Evolutionary conservation across 805 yeast genomes (phyloP), one percentile per base, ranked within the genome.

Genomic region (Candida montana): DNA sequence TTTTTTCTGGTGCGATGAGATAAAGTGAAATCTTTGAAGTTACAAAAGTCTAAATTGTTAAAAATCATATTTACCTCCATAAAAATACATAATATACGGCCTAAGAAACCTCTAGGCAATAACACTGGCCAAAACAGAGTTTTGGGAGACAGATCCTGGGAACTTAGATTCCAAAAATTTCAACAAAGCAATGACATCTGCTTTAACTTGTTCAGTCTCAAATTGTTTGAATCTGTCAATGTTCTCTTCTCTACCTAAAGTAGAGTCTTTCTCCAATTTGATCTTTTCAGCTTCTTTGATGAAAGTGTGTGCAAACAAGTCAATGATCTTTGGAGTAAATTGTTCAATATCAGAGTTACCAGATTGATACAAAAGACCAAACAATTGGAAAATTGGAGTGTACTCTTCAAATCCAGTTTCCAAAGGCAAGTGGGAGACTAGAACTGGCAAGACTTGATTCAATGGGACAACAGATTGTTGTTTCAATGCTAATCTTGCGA

Each of bases 351-450:
- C 60, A 33, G 72, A 71, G 61, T 81, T 74, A 51, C 77, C 75
- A 44, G 73, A 63, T 58, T 78, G 81, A 71, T 83, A 86, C 52
- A 91, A 72, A 56, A 76, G 74, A 59, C 84, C 69, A 42, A 93
- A 72, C 50, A 90, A 70, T 54, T 83, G 79, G 64, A 88, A 84
- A 49, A 93, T 83, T 40, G 98, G 97, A 24, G 81, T 77, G 67
- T 93, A 88, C 67, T 93, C 99, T 68, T 91, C 98, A 49, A 75
- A 83, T 3, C 90, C 97, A 40, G 89, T 79, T 58, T 80, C 77
- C 58, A 93, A 75, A 39, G 99, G 99, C 58, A 93, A 74, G 55
- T 84, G 91, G 38, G 72, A 67, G 47, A 90, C 68, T 56, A 93
- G 71, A 19, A 72, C 75, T 37, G 95, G 95, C 18, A 84, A 68